Base-by-base conservation (phyloP, 306 rosid species). In the Geum urbanum region DNA sequence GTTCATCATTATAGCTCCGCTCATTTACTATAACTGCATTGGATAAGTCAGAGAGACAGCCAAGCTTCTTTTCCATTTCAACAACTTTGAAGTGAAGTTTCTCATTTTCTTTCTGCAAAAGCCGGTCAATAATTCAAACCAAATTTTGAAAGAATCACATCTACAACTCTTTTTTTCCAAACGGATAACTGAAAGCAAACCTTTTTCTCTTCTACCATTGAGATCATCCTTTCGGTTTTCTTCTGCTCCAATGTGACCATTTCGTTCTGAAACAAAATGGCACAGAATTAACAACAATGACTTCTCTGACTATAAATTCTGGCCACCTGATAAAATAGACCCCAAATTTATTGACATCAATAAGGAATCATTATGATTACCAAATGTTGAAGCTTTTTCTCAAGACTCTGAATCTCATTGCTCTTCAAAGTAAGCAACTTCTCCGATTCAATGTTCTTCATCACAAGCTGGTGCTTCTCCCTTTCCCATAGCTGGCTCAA, bases 181-280 rank as follows among this genome's bases (percentile, higher is more conserved):
- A 56, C 11, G 3, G 27, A 54, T 24, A 10, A 19, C 6, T 20
- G 41, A 63, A 32, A 56, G n/a, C 68, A 58, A 5, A 84, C 96
- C 87, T 83, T 68, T 10, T 87, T 91, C 67, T 84, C 86, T 68
- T 81, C 82, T 40, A 90, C 90, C 79, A 87, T 70, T 37, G 2
- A 64, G 81, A 86, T 43, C 80, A 89, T 53, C 56, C 74, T 80
- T 67, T 87, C 86, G 15, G 85, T 83, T 77, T 80, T 84, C 32
- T 81, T 84, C 74, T 83, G 92, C 83, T 85, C 97, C 72, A 70
- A 41, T 46, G 84, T 77, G 60, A 89, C 95, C 77, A 66, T 87
- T 70, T 79, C 92, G 77, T 81, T 84, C 96, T 92, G 78, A 67
- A 67, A 15, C 46, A 1, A 43, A 9, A 24, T 67, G 5, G n/a